phyloP scores from a whole-genome alignment of 768 basidiomycete species.

The Agrocybe praecox region DNA sequence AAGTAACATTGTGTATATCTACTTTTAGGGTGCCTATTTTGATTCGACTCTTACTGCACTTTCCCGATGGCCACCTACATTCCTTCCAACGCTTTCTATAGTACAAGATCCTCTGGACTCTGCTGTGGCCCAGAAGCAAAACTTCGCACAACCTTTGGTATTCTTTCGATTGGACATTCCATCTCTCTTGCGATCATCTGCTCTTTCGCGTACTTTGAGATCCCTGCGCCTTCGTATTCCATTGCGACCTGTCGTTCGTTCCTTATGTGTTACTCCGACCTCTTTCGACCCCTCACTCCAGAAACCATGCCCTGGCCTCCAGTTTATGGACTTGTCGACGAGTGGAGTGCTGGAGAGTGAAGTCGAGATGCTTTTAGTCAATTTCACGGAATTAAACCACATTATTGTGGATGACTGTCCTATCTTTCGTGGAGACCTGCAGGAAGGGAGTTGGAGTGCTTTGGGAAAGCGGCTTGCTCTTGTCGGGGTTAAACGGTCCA shows the following conservation, averaged over 20 bases:
- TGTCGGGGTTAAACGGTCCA: constrained; percentile 60
- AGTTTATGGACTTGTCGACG: constrained; percentile 78
- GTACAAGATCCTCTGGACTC: constrained; percentile 65
- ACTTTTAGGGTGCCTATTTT: constrained; percentile 76
- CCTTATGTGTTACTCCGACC: constrained; percentile 29
- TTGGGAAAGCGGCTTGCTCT: constrained; percentile 66
- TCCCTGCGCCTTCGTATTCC: constrained; percentile 76
- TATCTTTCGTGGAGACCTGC: constrained; percentile 54
- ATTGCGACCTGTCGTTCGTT: constrained; percentile 53
- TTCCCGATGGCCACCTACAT: constrained; percentile 57
- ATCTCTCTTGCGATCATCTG: constrained; percentile 44
- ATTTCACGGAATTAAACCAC: constrained; percentile 55
- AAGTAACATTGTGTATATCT: no score
- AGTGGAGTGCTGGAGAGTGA: constrained; percentile 57
- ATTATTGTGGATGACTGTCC: constrained; percentile 74
- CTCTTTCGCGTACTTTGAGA: constrained; percentile 51
- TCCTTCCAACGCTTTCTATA: constrained; percentile 54
- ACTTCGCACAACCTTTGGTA: constrained; percentile 86
- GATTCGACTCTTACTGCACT: constrained; percentile 69
- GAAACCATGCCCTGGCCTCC: constrained; percentile 45
- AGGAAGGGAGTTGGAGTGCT: constrained; percentile 57
- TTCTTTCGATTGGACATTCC: constrained; percentile 71
- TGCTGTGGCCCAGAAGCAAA: constrained; percentile 29
- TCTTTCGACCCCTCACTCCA: constrained; percentile 2
- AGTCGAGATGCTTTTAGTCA: constrained; percentile 53